A percentile compares a stretch with the other conserved stretches of the same genome.
These are phyloP conservation scores for Flaveria bidentis DNA, from an alignment of 129 eudicot genomes.

Conservation along the genomic window DNA sequence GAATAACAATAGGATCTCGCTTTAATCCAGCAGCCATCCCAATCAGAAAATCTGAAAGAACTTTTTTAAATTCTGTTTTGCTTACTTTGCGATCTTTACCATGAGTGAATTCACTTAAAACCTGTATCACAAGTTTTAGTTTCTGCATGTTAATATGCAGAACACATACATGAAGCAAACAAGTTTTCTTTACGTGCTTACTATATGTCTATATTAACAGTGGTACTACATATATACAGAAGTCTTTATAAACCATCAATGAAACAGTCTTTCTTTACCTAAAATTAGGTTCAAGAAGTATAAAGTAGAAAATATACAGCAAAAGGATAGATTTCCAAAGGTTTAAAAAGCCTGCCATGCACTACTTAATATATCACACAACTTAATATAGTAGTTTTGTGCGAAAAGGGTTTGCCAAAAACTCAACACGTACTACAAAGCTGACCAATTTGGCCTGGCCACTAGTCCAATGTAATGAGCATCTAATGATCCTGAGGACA, in stretches of 20 bases:
- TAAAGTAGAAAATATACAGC: constrained; percentile 16
- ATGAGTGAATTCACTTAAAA: constrained; percentile 82
- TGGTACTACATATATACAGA: constrained; percentile 21
- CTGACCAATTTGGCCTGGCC: neutral
- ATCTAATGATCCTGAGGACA: neutral
- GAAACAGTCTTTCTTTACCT: constrained; percentile 22
- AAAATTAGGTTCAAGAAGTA: constrained; percentile 22
- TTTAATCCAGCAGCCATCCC: constrained; percentile 98
- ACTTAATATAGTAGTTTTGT: neutral
- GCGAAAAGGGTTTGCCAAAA: neutral
- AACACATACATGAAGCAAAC: neutral
- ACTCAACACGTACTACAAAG: neutral
- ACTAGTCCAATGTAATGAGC: neutral
- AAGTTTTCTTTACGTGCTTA: neutral
- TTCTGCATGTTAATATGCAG: constrained; percentile 12
- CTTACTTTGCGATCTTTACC: constrained; percentile 75
- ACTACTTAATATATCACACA: neutral
- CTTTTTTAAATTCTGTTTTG: constrained; percentile 75
- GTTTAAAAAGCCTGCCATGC: constrained; percentile 28
- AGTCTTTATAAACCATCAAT: constrained; percentile 22
- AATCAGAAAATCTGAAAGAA: constrained; percentile 82
- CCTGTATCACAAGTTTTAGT: constrained; percentile 46
- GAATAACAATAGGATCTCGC: constrained; percentile 88
- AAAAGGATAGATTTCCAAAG: constrained; percentile 30
- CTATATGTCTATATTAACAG: constrained; percentile 10